phyloP scores from a whole-genome alignment of 2,329 filamentous ascomycete species.

The Xenoacremonium recifei region DNA sequence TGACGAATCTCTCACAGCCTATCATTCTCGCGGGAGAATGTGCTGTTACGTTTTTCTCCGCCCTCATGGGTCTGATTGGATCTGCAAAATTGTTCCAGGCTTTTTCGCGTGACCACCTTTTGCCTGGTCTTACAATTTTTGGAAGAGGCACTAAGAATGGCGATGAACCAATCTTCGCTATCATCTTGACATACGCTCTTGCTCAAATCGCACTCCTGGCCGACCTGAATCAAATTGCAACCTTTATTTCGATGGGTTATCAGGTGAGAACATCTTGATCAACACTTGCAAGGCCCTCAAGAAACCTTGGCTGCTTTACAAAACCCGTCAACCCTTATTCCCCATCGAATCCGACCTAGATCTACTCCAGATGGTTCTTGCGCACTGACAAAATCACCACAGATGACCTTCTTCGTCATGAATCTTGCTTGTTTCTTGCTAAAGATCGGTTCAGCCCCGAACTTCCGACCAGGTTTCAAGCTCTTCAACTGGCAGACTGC shows the following conservation, averaged over 20 bases:
- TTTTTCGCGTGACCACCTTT: conserved; percentile 72
- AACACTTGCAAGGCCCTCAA: neutral
- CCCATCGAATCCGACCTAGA: neutral
- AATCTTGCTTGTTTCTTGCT: conserved; percentile 85
- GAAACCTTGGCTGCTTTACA: neutral
- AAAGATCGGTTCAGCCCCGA: conserved; percentile 83
- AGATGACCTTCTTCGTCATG: conserved; percentile 88
- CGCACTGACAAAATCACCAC: neutral
- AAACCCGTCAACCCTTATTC: neutral
- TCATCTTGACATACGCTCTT: conserved; percentile 71
- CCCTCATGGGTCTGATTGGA: conserved; percentile 83
- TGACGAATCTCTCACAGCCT: conserved; percentile 72
- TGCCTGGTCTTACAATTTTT: conserved; percentile 74
- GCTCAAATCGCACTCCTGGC: conserved; percentile 79
- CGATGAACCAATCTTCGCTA: conserved; percentile 75
- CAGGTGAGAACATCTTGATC: conserved; percentile 46
- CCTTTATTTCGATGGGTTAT: conserved; percentile 87
- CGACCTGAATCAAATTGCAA: conserved; percentile 85
- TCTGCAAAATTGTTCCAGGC: conserved; percentile 84
- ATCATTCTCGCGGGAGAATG: conserved; percentile 80
- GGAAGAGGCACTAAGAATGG: conserved; percentile 67
- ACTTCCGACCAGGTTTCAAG: conserved; percentile 84
- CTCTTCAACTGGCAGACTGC: conserved; percentile 89
- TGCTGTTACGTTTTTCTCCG: conserved; percentile 79
- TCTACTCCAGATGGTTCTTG: neutral